Base-by-base conservation (phyloP, 2,329 filamentous ascomycete genomes). In the Cladophialophora exuberans region DNA sequence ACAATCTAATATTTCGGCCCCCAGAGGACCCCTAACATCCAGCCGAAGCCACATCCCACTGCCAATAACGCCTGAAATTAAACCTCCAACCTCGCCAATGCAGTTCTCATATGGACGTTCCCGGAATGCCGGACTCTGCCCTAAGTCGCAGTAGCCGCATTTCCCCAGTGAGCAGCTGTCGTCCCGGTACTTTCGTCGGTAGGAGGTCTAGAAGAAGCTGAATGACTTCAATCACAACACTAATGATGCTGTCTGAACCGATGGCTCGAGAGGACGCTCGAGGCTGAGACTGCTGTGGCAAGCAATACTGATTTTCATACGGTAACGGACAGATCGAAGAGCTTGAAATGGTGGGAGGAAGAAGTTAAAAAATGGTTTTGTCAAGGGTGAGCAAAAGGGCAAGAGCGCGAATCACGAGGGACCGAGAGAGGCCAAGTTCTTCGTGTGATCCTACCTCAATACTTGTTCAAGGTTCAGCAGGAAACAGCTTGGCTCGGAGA, bases 361-460 rank as follows among this genome's bases (percentile, higher is more conserved):
- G n/a, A n/a, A n/a, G n/a, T n/a, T n/a, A n/a, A n/a, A n/a, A n/a
- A n/a, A n/a, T n/a, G n/a, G n/a, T n/a, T n/a, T n/a, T n/a, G n/a
- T n/a, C n/a, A n/a, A n/a, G n/a, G n/a, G n/a, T n/a, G n/a, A n/a
- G n/a, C n/a, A n/a, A n/a, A n/a, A n/a, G n/a, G n/a, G n/a, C n/a
- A n/a, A n/a, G n/a, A n/a, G n/a, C n/a, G n/a, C n/a, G n/a, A n/a
- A n/a, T n/a, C n/a, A n/a, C n/a, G n/a, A n/a, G n/a, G n/a, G n/a
- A n/a, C n/a, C n/a, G n/a, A n/a, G n/a, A n/a, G n/a, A n/a, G n/a
- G n/a, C n/a, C n/a, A n/a, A n/a, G n/a, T n/a, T 43, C 33, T 26
- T 28, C n/a, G 69, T 62, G 38, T 30, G 15, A 56, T 56, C n/a
- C 20, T 43, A 43, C 39, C 39, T 43, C 22, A 25, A 44, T 30